Conservation (phyloP, 1,284 basidiomycete species). For the Volvariella surrecta region DNA sequence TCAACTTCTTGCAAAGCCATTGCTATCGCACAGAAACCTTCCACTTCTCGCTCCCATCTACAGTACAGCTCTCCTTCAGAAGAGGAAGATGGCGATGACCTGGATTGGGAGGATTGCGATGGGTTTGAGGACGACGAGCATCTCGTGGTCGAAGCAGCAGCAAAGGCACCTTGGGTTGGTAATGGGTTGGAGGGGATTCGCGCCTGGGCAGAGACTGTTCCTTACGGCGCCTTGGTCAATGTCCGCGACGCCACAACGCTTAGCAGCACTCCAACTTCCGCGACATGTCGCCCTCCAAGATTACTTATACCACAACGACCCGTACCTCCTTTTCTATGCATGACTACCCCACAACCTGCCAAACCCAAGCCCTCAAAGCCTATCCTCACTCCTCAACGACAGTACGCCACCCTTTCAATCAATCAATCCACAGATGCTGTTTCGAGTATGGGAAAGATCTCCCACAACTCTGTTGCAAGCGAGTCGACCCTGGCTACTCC, state of each 20-base stretch:
- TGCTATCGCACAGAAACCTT: constrained; percentile 14
- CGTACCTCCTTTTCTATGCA: constrained; percentile 37
- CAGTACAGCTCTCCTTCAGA: constrained; percentile 11
- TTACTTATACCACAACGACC: constrained; percentile 32
- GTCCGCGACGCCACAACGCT: constrained; percentile 16
- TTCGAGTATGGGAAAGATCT: constrained; percentile 21
- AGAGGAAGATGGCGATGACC: constrained; percentile 1
- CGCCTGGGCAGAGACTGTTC: constrained; percentile 30
- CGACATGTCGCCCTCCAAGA: constrained; percentile 27
- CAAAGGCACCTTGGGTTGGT: constrained; percentile 16
- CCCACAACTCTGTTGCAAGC: constrained; percentile 20
- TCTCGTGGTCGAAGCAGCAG: constrained; percentile 9
- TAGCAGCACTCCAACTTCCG: constrained; percentile 11
- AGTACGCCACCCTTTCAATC: constrained; percentile 1
- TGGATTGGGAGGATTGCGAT: too few relatives aligned
- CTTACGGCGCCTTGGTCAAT: constrained; percentile 18
- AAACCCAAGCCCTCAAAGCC: constrained; percentile 20
- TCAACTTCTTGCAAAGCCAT: constrained; percentile 35
- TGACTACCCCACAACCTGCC: constrained; percentile 25
- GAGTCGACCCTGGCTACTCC: constrained; percentile 33
- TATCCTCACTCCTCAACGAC: constrained; percentile 21
- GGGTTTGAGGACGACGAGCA: constrained; percentile 14
- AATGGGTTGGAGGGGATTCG: constrained; percentile 22
- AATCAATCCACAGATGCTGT: constrained; percentile 10
- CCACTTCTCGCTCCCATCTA: constrained; percentile 9